Percentiles rank a stretch among this genome's conserved stretches.
phyloP scores from a whole-genome alignment of 2,329 filamentous ascomycete species.

The Botrytis aclada region DNA sequence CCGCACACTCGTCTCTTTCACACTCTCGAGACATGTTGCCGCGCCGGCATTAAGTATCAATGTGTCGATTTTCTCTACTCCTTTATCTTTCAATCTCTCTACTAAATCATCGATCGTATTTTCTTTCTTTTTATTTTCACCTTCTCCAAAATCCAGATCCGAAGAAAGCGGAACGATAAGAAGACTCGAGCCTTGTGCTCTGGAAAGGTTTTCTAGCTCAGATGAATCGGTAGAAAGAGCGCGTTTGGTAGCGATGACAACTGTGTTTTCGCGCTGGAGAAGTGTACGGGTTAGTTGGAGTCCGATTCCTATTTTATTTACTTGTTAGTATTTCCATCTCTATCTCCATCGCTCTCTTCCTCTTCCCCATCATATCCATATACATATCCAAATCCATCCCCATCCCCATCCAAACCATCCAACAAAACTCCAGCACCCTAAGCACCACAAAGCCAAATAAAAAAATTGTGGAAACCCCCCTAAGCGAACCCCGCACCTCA shows the following conservation, averaged over 20 bases:
- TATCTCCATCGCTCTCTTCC: no score
- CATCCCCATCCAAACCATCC: neutral
- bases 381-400: no score
- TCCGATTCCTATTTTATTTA: conserved; percentile 33
- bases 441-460: no score
- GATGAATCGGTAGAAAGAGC: conserved; percentile 26
- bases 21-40: no score
- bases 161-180: neutral
- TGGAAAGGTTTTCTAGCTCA: neutral
- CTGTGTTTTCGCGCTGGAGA: conserved; percentile 40
- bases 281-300: conserved; percentile 37
- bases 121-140: rapidly evolving
- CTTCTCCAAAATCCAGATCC: no score
- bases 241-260: conserved; percentile 43
- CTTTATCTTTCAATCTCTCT: conserved; percentile 3
- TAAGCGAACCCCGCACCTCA: neutral
- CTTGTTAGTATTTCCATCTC: neutral
- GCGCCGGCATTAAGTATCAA: conserved; percentile 51
- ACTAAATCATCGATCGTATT: neutral
- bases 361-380: neutral
- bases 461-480: neutral
- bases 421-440: neutral
- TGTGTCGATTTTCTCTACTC: conserved; percentile 46
- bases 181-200: neutral
- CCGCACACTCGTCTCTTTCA: no score